Base-by-base conservation (phyloP, 192 early-diverging fungal genomes). In the Obelidium mucronatum region DNA sequence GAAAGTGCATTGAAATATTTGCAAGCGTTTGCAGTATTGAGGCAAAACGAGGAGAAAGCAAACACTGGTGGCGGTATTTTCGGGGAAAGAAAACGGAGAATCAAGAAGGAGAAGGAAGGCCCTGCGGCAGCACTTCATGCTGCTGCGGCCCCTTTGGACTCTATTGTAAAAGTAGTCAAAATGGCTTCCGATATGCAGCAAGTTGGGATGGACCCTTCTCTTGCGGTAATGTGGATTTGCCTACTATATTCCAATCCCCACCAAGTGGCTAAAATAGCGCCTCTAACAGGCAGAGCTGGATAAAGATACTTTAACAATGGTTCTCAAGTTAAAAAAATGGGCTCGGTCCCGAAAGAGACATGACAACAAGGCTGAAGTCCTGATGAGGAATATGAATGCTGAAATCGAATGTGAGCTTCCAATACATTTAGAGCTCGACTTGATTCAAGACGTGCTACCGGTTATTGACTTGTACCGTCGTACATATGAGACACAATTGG, bases 271-370 rank as follows among this genome's bases (percentile, higher is more conserved):
- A 15, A 19, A n/a, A n/a, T n/a, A n/a, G n/a, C n/a, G n/a, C n/a
- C n/a, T 39, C 17, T 52, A 13, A 8, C 1, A 69, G 67, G 19
- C 55, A 15, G 69, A 72, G 40, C 69, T 72, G 6, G 69, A 72
- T 37, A 54, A 72, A 3, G 69, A 72, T 54, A 72, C 69, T 5
- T 35, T 72, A 2, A 72, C 69, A 6, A 72, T 72, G 69, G 69
- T 72, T 15, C 53, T 72, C 24, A 72, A 72, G 39, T 37, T 72
- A 13, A 72, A 72, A 42, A 72, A 72, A 31, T 72, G 69, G 69
- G 69, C 69, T n/a, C 52, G 54, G 33, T 11, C n/a, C 24, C 30
- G 39, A 28, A 15, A 58, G 54, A 58, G 37, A 8, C 54, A 54
- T 6, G n/a, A 54, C n/a, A 19, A 36, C 15, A 31, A 72, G 11